Evolutionary conservation across 306 rosid genomes (phyloP), one percentile per base, ranked within the genome.

Genomic region (Ziziphus jujuba): DNA sequence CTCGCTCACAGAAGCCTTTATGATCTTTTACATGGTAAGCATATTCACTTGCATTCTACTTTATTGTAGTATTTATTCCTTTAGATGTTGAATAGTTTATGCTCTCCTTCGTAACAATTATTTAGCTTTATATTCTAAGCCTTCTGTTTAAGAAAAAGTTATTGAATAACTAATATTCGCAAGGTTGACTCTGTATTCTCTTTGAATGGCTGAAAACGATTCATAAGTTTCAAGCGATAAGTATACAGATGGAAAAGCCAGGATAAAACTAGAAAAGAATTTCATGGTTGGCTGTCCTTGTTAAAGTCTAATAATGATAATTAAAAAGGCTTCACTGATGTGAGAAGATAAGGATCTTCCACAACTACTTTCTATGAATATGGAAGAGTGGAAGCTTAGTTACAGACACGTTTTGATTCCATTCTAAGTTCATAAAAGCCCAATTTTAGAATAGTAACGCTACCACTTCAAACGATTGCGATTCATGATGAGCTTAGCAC

Each of bases 11-110:
- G 85, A 82, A 77, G 77, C 34, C 93, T 95, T 66, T 66, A 95
- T 84, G 97, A 95, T 73, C 88, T 85, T 63, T 80, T 95, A 65
- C 90, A 91, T 71, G 99, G 99, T 95, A 83, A 64, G 91, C 61
- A 72, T 40, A 40, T 33, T 56, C 64, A 38, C 24, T 0, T 3
- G 48, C 36, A 77, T 24, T 70, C 38, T 56, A 7, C 33, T 10
- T 40, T 71, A 36, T 48, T 17, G 51, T 52, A 31, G 6, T 25
- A 69, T 61, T 71, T 47, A 72, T 54, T 62, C 31, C 38, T 60
- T 17, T 61, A 61, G 64, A 53, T 13, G 55, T 14, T 25, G 50
- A 35, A 44, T 59, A 5, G 65, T 56, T 52, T 13, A 52, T 59
- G 21, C 13, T 75, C 20, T 48, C 70, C 64, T 52, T 69, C 11